Percentiles rank a stretch among this genome's conserved stretches.
Evolutionary conservation across 345 rosid genomes (phyloP).

Genomic region (Salix exigua): DNA sequence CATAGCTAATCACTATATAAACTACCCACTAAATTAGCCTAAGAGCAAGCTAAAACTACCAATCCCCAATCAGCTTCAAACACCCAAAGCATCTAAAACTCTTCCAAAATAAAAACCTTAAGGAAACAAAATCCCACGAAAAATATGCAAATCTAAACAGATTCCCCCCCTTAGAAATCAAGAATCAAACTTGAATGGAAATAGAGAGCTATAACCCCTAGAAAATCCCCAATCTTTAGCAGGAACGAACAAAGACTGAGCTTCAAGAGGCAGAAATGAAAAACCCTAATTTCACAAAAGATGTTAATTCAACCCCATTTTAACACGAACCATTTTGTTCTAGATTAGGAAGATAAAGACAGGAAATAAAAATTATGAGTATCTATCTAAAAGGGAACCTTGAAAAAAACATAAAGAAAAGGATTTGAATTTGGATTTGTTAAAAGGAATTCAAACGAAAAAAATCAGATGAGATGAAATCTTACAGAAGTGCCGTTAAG

Average conservation of each 20-base stretch:
- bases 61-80: background rate
- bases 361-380: too few species aligned
- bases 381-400: too few species aligned
- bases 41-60: background rate
- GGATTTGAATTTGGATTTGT: background rate
- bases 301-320: background rate
- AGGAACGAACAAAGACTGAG: background rate
- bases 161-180: too few species aligned
- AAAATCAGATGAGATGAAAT: background rate
- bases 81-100: conserved; percentile 1
- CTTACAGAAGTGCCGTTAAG: background rate
- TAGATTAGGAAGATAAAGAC: background rate
- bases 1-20: conserved; percentile 26
- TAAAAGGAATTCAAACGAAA: background rate
- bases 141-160: background rate
- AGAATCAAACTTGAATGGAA: background rate
- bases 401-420: background rate
- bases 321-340: background rate
- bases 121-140: background rate
- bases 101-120: background rate
- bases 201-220: background rate
- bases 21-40: background rate
- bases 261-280: background rate
- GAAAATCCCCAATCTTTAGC: background rate
- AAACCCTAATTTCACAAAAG: background rate